A percentile compares a stretch with the other conserved stretches of the same genome.
These are phyloP conservation scores for Boechera stricta DNA, from an alignment of 345 rosid genomes.

Conservation along the genomic window DNA sequence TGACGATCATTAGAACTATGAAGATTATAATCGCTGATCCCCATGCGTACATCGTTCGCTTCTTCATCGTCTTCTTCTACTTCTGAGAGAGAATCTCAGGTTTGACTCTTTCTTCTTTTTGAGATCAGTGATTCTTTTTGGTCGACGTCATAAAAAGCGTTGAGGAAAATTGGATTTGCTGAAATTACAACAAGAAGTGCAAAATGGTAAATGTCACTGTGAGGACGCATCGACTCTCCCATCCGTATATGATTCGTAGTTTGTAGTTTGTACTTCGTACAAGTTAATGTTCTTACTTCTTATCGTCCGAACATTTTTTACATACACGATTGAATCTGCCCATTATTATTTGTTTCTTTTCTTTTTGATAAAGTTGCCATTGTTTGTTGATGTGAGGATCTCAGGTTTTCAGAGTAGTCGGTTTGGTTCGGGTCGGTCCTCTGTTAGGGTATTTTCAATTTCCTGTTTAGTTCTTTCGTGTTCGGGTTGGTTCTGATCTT, in stretches of 20 bases:
- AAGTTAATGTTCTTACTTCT: background rate
- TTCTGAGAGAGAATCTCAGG: constrained; percentile 33
- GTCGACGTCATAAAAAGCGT: constrained; percentile 10
- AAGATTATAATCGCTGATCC: constrained; percentile 69
- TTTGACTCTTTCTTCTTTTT: constrained; percentile 31
- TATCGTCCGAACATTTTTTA: background rate
- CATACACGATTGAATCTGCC: background rate
- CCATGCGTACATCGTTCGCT: constrained; percentile 63
- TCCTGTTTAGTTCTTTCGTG: no score
- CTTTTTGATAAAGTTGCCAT: background rate
- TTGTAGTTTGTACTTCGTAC: background rate
- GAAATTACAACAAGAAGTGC: background rate
- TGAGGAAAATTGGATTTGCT: background rate
- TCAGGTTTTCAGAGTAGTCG: no score
- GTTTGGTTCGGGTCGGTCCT: no score
- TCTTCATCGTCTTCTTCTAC: constrained; percentile 53
- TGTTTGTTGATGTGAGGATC: background rate
- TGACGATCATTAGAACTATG: constrained; percentile 79
- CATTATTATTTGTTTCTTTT: no score
- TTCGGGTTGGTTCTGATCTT: no score
- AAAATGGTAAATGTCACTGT: background rate
- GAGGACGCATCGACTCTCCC: background rate
- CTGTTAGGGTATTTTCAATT: no score
- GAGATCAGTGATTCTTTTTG: background rate
- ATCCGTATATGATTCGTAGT: no score